Evolutionary conservation across 345 rosid genomes (phyloP).

Genomic region (Acer campestre): DNA sequence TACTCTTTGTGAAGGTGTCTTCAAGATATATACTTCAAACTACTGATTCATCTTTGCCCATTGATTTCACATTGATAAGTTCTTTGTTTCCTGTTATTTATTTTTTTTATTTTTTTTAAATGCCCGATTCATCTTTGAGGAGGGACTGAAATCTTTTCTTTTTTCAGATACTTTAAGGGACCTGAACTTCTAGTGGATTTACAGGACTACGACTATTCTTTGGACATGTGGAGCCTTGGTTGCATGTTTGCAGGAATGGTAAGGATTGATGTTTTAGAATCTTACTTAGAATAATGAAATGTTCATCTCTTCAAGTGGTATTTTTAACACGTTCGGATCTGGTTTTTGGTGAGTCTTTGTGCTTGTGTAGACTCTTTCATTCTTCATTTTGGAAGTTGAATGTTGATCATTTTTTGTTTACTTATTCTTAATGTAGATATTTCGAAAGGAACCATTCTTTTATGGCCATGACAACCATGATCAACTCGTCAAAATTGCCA

Average conservation of each 20-base stretch:
- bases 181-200: conserved; percentile 95
- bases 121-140: neutral
- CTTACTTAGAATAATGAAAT: neutral
- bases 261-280: conserved; percentile 24
- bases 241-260: conserved; percentile 99
- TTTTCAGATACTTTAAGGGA: conserved; percentile 82
- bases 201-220: conserved; percentile 95
- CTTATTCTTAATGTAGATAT: conserved; percentile 50
- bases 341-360: neutral
- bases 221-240: conserved; percentile 99
- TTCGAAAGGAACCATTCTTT: conserved; percentile 95
- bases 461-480: conserved; percentile 99
- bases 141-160: conserved; percentile 14
- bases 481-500: conserved; percentile 93
- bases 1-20: conserved; percentile 3
- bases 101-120: no score
- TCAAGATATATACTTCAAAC: neutral
- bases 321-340: neutral
- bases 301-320: neutral
- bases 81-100: neutral
- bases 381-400: neutral
- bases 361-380: neutral
- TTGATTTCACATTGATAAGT: neutral
- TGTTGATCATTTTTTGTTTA: conserved; percentile 18
- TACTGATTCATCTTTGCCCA: conserved; percentile 14